These are phyloP conservation scores for Epichloe scottii DNA, from an alignment of 2,329 filamentous ascomycete species.

Conservation along the genomic window DNA sequence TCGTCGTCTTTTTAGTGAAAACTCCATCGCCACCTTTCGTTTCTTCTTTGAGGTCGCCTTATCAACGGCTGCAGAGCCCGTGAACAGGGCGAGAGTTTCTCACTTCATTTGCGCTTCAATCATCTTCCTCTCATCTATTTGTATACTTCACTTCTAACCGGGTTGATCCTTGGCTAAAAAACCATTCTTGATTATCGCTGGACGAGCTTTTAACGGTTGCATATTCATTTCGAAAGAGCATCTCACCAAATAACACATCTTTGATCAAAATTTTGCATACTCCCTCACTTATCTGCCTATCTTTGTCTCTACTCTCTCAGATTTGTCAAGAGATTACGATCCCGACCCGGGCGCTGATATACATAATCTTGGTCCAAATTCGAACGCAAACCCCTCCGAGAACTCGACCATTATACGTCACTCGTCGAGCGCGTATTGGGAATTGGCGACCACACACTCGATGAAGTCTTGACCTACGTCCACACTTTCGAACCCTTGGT, in stretches of 20 bases:
- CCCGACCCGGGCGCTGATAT: neutral
- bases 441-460: too few species aligned
- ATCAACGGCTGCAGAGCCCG: neutral
- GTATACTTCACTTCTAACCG: conserved; percentile 18
- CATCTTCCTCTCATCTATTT: conserved; percentile 8
- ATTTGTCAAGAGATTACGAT: neutral
- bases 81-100: neutral
- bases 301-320: neutral
- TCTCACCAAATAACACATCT: neutral
- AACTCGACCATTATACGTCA: too few species aligned
- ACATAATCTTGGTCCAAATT: too few species aligned
- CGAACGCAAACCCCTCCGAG: too few species aligned
- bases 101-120: neutral
- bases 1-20: neutral
- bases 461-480: too few species aligned
- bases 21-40: neutral
- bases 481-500: too few species aligned
- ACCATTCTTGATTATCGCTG: conserved; percentile 10
- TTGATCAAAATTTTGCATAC: neutral
- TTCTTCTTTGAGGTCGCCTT: neutral
- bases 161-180: conserved; percentile 46
- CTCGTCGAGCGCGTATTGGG: too few species aligned
- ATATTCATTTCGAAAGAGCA: neutral
- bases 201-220: conserved; percentile 1
- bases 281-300: neutral